Conservation (phyloP, 192 early-diverging fungal genomes). For the Linnemannia exigua region DNA sequence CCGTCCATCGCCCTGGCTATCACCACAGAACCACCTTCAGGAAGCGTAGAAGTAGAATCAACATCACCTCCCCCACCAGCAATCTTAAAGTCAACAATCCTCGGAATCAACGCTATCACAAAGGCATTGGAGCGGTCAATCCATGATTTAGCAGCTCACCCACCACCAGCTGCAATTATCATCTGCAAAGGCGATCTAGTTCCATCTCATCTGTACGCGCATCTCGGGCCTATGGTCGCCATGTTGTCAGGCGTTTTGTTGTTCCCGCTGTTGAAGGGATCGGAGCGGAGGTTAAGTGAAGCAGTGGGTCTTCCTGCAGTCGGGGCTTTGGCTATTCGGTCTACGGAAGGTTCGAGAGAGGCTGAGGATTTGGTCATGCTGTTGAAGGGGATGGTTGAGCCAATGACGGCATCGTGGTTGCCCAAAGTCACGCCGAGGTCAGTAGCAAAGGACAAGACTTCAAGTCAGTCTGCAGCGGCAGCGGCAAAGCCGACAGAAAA, state of each 20-base stretch:
- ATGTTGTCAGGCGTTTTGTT: slow-evolving; percentile 37
- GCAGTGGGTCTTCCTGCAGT: slow-evolving; percentile 38
- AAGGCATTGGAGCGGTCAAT: slow-evolving; percentile 43
- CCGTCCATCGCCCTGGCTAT: slow-evolving; percentile 9
- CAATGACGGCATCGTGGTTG: slow-evolving; percentile 43
- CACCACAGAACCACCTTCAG: background rate
- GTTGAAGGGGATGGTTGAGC: slow-evolving; percentile 35
- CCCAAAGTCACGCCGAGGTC: slow-evolving; percentile 18
- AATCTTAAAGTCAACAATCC: slow-evolving; percentile 8
- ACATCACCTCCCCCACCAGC: slow-evolving; percentile 7
- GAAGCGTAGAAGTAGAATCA: background rate
- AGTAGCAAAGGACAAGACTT: background rate
- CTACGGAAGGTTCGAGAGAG: slow-evolving; percentile 5
- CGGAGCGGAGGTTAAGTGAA: slow-evolving; percentile 28
- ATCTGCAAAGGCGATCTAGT: slow-evolving; percentile 43
- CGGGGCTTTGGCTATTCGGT: slow-evolving; percentile 38
- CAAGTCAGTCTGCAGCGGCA: background rate
- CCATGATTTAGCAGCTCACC: slow-evolving; percentile 9
- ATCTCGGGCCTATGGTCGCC: slow-evolving; percentile 39
- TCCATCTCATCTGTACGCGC: slow-evolving; percentile 39
- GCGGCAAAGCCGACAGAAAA: background rate
- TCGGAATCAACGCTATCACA: slow-evolving; percentile 51
- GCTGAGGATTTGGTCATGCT: slow-evolving; percentile 41
- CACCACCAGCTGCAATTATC: slow-evolving; percentile 38
- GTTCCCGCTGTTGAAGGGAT: slow-evolving; percentile 33